These are phyloP conservation scores for Umbelopsis sp. DNA, from an alignment of 371 early-diverging fungal genomes.

Conservation along the genomic window DNA sequence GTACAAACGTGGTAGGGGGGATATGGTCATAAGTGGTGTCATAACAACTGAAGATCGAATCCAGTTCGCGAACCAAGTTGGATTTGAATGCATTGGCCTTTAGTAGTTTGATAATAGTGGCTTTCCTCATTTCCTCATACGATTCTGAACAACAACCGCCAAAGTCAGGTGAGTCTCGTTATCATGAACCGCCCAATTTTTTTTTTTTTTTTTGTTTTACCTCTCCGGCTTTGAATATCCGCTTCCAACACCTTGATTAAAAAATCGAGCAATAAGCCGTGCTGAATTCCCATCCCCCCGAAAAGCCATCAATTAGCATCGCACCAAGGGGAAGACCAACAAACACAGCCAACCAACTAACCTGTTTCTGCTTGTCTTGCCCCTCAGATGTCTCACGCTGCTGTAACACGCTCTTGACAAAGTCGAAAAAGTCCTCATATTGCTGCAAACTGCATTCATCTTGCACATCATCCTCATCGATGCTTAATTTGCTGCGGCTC, in stretches of 20 bases:
- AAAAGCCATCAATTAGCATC: no score
- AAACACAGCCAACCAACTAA: background rate
- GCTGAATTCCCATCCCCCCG: background rate
- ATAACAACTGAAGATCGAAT: slow-evolving; percentile 15
- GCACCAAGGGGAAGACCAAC: no score
- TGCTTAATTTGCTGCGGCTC: background rate
- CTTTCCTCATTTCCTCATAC: background rate
- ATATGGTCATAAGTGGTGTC: background rate
- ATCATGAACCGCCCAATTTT: background rate
- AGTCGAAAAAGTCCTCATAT: background rate
- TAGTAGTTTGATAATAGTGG: background rate
- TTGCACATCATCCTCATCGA: background rate
- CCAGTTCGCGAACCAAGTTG: slow-evolving; percentile 8
- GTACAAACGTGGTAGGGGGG: background rate
- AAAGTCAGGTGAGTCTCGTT: background rate
- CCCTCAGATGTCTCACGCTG: background rate
- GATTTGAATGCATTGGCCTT: background rate
- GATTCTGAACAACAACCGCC: background rate
- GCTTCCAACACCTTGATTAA: background rate
- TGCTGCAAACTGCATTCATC: background rate
- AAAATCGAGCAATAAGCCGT: slow-evolving; percentile 7
- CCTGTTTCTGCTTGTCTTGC: background rate
- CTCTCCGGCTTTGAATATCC: background rate
- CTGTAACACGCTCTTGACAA: slow-evolving; percentile 3
- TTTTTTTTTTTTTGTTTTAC: background rate